phyloP scores from a whole-genome alignment of 2,329 filamentous ascomycete species.

The Apiospora malaysiana region DNA sequence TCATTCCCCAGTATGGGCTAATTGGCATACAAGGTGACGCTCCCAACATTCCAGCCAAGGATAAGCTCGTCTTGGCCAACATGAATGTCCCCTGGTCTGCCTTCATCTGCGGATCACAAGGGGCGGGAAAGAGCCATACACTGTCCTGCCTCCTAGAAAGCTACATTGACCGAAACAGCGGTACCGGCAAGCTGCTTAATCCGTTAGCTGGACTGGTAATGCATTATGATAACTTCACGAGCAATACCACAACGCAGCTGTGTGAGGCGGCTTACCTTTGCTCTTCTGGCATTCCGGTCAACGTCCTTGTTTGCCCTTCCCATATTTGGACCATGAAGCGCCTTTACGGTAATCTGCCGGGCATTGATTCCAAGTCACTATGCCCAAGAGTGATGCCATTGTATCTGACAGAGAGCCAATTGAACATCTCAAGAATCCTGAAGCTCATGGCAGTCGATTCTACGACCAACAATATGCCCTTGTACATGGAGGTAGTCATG shows the following conservation, averaged over 20 bases:
- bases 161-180: slow-evolving; percentile 37
- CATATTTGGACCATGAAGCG: slow-evolving; percentile 48
- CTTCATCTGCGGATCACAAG: slow-evolving; percentile 67
- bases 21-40: background rate
- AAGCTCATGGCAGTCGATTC: slow-evolving; percentile 57
- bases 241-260: slow-evolving; percentile 26
- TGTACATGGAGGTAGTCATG: slow-evolving; percentile 51
- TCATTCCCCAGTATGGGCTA: background rate
- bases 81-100: slow-evolving; percentile 59
- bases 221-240: slow-evolving; percentile 55
- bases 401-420: slow-evolving; percentile 49
- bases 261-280: slow-evolving; percentile 62
- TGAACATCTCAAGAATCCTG: slow-evolving; percentile 56
- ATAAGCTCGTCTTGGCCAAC: slow-evolving; percentile 49
- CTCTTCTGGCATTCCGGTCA: slow-evolving; percentile 51
- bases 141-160: slow-evolving; percentile 56
- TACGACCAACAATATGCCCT: slow-evolving; percentile 41
- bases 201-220: slow-evolving; percentile 58
- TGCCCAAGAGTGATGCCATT: slow-evolving; percentile 50
- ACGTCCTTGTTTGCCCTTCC: slow-evolving; percentile 53
- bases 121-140: slow-evolving; percentile 64
- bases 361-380: slow-evolving; percentile 18
- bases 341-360: slow-evolving; percentile 47
- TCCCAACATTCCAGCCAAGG: slow-evolving; percentile 20
- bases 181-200: slow-evolving; percentile 46